A percentile compares a stretch with the other conserved stretches of the same genome.
phyloP scores from a whole-genome alignment of 345 rosid genomes.

The Excoecaria agallocha region DNA sequence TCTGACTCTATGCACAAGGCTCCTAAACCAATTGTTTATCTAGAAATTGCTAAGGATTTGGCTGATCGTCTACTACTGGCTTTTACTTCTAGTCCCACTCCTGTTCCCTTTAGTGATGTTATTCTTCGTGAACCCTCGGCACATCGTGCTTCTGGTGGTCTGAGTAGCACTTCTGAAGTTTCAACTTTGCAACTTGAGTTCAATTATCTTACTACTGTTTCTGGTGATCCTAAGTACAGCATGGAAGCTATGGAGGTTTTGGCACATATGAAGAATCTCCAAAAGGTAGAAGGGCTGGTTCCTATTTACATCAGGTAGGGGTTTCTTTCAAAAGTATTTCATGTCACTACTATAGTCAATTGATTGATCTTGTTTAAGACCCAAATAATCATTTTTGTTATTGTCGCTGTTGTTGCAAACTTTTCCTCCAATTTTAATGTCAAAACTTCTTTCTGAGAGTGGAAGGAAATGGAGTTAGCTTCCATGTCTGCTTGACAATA shows the following conservation, averaged over 20 bases:
- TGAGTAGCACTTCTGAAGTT: constrained; percentile 93
- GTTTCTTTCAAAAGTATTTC: constrained; percentile 1
- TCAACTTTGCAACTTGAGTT: constrained; percentile 94
- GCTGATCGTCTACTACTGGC: constrained; percentile 89
- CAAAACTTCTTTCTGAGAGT: not conserved
- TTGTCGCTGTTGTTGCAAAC: not conserved
- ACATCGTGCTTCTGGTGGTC: constrained; percentile 81
- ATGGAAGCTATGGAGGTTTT: constrained; percentile 88
- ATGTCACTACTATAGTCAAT: not conserved
- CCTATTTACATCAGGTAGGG: constrained; percentile 88
- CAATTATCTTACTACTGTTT: constrained; percentile 78
- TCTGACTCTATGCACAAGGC: constrained; percentile 42
- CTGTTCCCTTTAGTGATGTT: constrained; percentile 83
- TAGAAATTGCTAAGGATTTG: constrained; percentile 71
- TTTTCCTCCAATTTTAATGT: not conserved
- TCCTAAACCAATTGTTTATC: constrained; percentile 69
- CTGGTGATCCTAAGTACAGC: constrained; percentile 89
- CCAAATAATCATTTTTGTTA: not conserved
- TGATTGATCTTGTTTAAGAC: not conserved
- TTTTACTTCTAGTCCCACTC: constrained; percentile 76
- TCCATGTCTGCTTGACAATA: not conserved
- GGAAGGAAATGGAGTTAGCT: not conserved
- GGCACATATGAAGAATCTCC: constrained; percentile 79
- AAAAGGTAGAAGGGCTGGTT: constrained; percentile 86
- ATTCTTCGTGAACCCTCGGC: constrained; percentile 69